Evolutionary conservation across 2,329 filamentous ascomycete species (phyloP), one percentile per base, ranked within the genome.

Genomic region (Shiraia bambusicola): DNA sequence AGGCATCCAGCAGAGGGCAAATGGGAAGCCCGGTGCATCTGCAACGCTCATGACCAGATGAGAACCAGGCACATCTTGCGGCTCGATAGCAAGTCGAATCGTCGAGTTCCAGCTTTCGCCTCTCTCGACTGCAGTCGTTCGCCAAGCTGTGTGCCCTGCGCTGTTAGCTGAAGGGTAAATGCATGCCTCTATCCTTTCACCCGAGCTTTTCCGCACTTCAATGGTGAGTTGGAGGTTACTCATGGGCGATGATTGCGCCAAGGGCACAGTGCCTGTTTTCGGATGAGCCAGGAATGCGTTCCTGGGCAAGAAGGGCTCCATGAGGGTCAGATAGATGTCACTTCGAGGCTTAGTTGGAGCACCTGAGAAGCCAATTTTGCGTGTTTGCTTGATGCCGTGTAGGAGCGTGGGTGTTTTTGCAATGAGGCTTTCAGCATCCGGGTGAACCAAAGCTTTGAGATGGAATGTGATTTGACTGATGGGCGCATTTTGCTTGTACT

Each of bases 281-380:
- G 83, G 82, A 59, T 86, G 83, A 7, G 81, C 79, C 15, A 86
- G 69, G 28, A 80, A 73, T 9, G 80, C 79, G 50, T 81, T 78
- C 42, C 83, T 83, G 13, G 86, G 84, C 16, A 98, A 74, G n/a
- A 84, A 77, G 0, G 89, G 87, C 50, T 89, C 84, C 43, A 83
- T 82, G 34, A 98, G 70, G 0, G 90, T 96, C 31, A 98, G 70
- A 64, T 98, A 98, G 36, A 98, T 97, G 66, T 98, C 94, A 9
- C 90, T 96, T 57, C 94, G 79, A 12, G 87, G 78, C 63, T 89
- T 91, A 0, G 86, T 90, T 0, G 93, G 92, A 2, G 91, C 91
- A 10, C 91, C 91, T 3, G 92, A 88, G 65, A 98, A 97, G 2
- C 91, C 93, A 67, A 97, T 91, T 65, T 93, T 93, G 58, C 78